These are phyloP conservation scores for Mitragyna speciosa DNA, from an alignment of 257 asterid species.

Conservation along the genomic window DNA sequence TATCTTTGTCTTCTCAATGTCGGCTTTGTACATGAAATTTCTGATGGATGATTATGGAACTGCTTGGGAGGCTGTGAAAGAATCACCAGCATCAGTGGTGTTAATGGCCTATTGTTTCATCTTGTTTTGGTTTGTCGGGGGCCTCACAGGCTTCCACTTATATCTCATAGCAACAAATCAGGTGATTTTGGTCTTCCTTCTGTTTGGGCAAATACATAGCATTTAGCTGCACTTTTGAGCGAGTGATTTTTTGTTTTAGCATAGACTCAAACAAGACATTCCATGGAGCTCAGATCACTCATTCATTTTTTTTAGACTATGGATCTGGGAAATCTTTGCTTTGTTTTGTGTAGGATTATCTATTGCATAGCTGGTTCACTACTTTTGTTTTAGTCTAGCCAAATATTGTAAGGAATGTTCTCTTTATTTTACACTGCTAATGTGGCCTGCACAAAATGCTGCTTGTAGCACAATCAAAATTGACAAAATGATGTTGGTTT, in stretches of 20 bases:
- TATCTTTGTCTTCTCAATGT: conserved; percentile 46
- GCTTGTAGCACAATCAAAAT: not conserved
- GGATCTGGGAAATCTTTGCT: not conserved
- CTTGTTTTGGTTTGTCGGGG: conserved; percentile 79
- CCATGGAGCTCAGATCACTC: not conserved
- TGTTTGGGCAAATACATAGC: not conserved
- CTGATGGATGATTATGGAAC: conserved; percentile 39
- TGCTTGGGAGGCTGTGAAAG: conserved; percentile 48
- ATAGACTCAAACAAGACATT: not conserved
- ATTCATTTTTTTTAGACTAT: not conserved
- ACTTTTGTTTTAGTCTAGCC: not conserved
- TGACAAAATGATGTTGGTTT: too few relatives aligned
- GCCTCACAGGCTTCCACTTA: conserved; percentile 75
- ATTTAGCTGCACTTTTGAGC: not conserved
- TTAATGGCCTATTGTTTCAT: conserved; percentile 61
- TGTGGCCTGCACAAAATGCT: not conserved
- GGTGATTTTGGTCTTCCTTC: conserved; percentile 33
- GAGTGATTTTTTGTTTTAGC: not conserved
- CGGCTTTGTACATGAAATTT: conserved; percentile 44
- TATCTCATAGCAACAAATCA: conserved; percentile 65
- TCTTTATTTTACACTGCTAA: not conserved
- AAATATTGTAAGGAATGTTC: not conserved
- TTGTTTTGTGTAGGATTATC: not conserved
- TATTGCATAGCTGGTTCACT: not conserved
- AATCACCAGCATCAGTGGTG: conserved; percentile 55